Evolutionary conservation across 176 grass and related monocot species (phyloP).

Genomic region (Aegilops umbellulata): DNA sequence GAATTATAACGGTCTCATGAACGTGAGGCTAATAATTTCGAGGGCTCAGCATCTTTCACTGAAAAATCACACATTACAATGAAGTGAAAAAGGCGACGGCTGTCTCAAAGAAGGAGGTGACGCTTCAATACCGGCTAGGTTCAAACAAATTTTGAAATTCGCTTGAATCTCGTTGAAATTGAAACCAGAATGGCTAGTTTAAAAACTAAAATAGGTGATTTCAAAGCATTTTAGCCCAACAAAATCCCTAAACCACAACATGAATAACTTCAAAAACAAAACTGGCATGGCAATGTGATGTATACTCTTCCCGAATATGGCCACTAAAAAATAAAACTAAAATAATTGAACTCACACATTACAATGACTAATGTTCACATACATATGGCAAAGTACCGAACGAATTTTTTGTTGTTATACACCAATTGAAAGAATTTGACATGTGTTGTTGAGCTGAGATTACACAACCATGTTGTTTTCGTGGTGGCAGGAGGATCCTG

Average conservation of each 20-base stretch:
- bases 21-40: too few relatives aligned
- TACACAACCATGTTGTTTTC: not conserved
- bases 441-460: not conserved
- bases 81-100: too few relatives aligned
- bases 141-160: not conserved
- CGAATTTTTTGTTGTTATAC: not conserved
- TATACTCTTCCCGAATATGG: not conserved
- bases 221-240: not conserved
- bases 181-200: not conserved
- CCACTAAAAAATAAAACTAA: too few relatives aligned
- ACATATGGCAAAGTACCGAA: too few relatives aligned
- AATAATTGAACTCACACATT: too few relatives aligned
- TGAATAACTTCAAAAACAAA: too few relatives aligned
- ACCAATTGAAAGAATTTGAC: constrained; percentile 3
- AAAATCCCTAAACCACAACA: too few relatives aligned
- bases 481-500: too few relatives aligned
- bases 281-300: not conserved
- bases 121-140: not conserved
- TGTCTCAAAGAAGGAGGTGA: not conserved
- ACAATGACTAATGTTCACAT: not conserved
- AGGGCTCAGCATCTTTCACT: too few relatives aligned
- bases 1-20: too few relatives aligned
- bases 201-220: not conserved
- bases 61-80: too few relatives aligned
- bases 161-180: not conserved